These are phyloP conservation scores for Trichopus zeylanicus DNA, from an alignment of 116 monocot species.

Conservation along the genomic window DNA sequence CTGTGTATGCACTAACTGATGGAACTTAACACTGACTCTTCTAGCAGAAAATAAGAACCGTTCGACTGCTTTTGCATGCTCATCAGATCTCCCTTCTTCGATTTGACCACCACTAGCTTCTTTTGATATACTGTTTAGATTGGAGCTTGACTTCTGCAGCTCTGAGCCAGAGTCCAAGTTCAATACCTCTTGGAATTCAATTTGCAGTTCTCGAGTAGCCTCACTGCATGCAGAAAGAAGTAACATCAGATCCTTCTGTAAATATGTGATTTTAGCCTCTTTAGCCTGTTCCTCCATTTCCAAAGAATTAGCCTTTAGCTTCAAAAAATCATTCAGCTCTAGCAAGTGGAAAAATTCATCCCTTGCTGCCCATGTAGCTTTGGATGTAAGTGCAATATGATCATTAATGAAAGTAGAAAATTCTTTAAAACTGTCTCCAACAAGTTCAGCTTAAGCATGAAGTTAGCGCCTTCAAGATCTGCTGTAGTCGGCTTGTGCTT, in stretches of 20 bases:
- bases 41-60: constrained; percentile 28
- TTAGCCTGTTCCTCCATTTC: constrained; percentile 41
- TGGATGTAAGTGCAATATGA: constrained; percentile 29
- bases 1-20: constrained; percentile 32
- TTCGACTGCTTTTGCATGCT: constrained; percentile 23
- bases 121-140: not conserved
- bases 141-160: constrained; percentile 1
- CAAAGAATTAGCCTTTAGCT: constrained; percentile 28
- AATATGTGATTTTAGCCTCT: constrained; percentile 35
- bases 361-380: constrained; percentile 35
- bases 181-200: constrained; percentile 22
- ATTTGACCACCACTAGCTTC: constrained; percentile 6
- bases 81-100: constrained; percentile 9
- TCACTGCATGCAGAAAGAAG: constrained; percentile 42
- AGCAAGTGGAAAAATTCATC: constrained; percentile 39
- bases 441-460: constrained; percentile 20
- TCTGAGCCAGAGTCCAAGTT: constrained; percentile 12
- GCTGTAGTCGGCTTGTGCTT: constrained; percentile 8
- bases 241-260: constrained; percentile 27
- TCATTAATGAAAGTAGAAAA: constrained; percentile 52
- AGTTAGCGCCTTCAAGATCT: constrained; percentile 20
- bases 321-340: constrained; percentile 46
- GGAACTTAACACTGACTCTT: constrained; percentile 26
- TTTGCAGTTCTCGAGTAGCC: constrained; percentile 34
- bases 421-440: constrained; percentile 25